A percentile compares a stretch with the other conserved stretches of the same genome.
phyloP scores from a whole-genome alignment of 306 rosid species.

The Citrullus amarus region DNA sequence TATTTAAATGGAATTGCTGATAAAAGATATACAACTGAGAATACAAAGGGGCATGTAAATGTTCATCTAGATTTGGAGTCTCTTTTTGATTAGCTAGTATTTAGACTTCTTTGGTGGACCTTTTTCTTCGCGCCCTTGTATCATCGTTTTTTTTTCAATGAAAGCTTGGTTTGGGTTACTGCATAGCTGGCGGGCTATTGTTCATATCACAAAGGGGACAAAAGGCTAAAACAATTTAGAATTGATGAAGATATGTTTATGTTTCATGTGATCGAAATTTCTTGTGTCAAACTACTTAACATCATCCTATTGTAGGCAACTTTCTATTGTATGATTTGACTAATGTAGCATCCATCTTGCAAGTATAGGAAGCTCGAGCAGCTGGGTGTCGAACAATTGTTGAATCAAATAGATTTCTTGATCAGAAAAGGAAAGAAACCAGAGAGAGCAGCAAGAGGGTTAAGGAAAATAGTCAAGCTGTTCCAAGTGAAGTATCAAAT shows the following conservation, averaged over 20 bases:
- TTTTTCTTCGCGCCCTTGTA: not conserved
- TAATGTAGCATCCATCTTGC: not conserved
- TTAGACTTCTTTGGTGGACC: not conserved
- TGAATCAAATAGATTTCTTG: slow-evolving; percentile 42
- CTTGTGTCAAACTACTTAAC: not conserved
- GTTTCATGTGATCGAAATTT: not conserved
- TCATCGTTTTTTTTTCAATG: not conserved
- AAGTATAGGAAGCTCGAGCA: slow-evolving; percentile 59
- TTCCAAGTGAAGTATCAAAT: slow-evolving; percentile 26
- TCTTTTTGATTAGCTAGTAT: not conserved
- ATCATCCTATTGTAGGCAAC: not conserved
- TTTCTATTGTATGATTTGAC: not conserved
- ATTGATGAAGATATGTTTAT: not conserved
- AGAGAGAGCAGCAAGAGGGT: slow-evolving; percentile 26
- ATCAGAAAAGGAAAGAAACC: slow-evolving; percentile 40
- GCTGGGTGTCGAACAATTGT: slow-evolving; percentile 63
- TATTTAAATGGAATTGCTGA: too few relatives aligned
- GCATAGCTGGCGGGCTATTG: not conserved
- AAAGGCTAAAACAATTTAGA: not conserved
- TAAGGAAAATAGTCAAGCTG: slow-evolving; percentile 37
- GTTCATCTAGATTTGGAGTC: not conserved
- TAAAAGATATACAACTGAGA: not conserved
- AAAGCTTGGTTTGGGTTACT: not conserved
- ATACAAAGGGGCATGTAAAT: not conserved
- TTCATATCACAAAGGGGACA: not conserved